Base-by-base conservation (phyloP, 2,329 filamentous ascomycete genomes). In the Gnomoniopsis sp. region DNA sequence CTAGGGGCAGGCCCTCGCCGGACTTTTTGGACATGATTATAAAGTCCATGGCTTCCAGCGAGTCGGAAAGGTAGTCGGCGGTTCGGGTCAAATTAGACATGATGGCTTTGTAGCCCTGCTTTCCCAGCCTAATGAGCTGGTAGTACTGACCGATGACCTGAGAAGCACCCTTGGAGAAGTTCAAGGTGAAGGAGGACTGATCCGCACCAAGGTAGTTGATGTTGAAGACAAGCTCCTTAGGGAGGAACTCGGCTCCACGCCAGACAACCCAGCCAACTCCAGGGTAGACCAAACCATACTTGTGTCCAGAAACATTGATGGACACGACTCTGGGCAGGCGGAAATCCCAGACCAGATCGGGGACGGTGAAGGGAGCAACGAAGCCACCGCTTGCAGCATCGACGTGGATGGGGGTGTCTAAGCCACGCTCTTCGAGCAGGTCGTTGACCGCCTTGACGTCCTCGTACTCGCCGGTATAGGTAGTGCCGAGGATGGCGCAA, bases 141-240 rank as follows among this genome's bases (percentile, higher is more conserved):
- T 98, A 97, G 79, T 97, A 98, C 76, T 98, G 93, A 30, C 91
- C 93, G 62, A 98, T 96, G 69, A 97, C 90, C 71, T 97, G 93
- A 6, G 89, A 91, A 14, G 93, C 93, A 58, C 93, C 93, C 74
- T 96, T 96, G 70, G 90, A 96, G 80, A 98, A 98, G 81, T 98
- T 98, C 60, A 98, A 86, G 0, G 93, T 97, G 77, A 97, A 97
- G 3, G 91, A 96, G 2, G 92, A 89, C 73, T 98, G 93, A 70
- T 97, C 91, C 12, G 93, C 93, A 52, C 93, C 93, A 6, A 97
- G 88, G 77, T 98, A 98, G 82, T 97, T 97, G 83, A 98, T 97
- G 82, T 96, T 97, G 85, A 98, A 98, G 68, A 98, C 91, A 22
- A 97, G 87, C 69, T 97, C 93, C 70, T 93, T 83, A 8, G 93